Evolutionary conservation across 805 yeast genomes (phyloP), one percentile per base, ranked within the genome.

Genomic region (Candida glaebosa): DNA sequence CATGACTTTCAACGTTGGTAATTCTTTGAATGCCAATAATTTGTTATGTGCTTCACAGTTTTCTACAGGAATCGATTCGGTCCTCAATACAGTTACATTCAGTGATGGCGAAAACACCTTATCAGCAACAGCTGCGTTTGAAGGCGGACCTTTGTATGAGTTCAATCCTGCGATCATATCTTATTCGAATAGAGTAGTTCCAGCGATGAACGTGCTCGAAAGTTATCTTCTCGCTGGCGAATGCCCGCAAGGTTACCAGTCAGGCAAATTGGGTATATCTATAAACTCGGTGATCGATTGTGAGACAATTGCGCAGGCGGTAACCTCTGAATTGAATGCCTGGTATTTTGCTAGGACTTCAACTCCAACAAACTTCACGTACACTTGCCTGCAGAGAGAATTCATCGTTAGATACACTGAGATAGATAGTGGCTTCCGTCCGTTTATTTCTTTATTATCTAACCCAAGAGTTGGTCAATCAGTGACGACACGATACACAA

Each of bases 1-100:
- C 4, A 30, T 60, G 22, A 31, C 58, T 5, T 61, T 61, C 41
- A 53, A 50, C 38, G 39, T 45, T 22, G 59, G 58, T 38, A 38
- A 44, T 16, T 50, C 53, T 2, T 45, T 46, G 16, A 38, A 31
- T 20, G n/a, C 36, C 5, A 42, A 42, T 14, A 61, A 60, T 42
- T 36, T 57, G 33, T 19, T 47, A 19, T 50, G 45, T 32, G 49
- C 65, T 7, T 31, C 32, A 2, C 41, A 44, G 18, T 57, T 46
- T 37, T 35, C 25, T 8, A 38, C 41, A 6, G 26, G 26, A 7
- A 6, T 10, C 6, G 26, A 22, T 22, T 26, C 41, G 15, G 19
- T 32, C 18, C 7, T 16, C 5, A 50, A 54, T 32, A 41, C 43
- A 15, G 46, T 56, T 18, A 36, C 51, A 6, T 54, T 47, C 35